Percentiles rank a stretch among this genome's conserved stretches.
Evolutionary conservation across 306 rosid species (phyloP).

Genomic region (Quillaja saponaria): DNA sequence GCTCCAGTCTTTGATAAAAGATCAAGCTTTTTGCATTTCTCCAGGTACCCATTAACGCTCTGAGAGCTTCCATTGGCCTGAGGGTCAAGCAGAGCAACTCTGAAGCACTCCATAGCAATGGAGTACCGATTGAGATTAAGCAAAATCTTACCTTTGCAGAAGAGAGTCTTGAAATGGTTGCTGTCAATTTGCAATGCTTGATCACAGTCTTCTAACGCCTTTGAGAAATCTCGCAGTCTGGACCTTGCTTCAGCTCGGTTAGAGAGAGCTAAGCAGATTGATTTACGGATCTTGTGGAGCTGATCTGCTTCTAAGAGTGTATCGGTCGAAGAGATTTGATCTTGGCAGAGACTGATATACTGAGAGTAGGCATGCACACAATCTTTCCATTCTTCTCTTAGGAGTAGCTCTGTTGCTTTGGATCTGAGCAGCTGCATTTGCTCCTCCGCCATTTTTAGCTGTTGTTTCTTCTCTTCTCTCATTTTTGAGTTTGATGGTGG

Average conservation of each 20-base stretch:
- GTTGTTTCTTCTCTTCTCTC: slow-evolving; percentile 7
- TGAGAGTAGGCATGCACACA: slow-evolving; percentile 55
- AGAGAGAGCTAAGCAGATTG: slow-evolving; percentile 72
- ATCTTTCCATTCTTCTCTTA: slow-evolving; percentile 84
- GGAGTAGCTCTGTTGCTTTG: slow-evolving; percentile 76
- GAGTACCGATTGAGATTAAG: slow-evolving; percentile 62
- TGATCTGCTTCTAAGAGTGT: slow-evolving; percentile 26
- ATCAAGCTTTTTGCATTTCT: slow-evolving; percentile 73
- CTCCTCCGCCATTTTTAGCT: slow-evolving; percentile 49
- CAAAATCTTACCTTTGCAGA: slow-evolving; percentile 85
- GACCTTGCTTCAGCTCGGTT: slow-evolving; percentile 79
- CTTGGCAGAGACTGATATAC: slow-evolving; percentile 58
- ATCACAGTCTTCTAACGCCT: slow-evolving; percentile 68
- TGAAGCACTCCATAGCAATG: slow-evolving; percentile 60
- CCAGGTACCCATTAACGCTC: slow-evolving; percentile 53
- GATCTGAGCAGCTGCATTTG: slow-evolving; percentile 66
- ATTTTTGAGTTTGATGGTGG: no score
- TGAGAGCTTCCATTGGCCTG: slow-evolving; percentile 50
- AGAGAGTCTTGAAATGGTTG: slow-evolving; percentile 73
- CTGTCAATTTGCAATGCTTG: slow-evolving; percentile 58
- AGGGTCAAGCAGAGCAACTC: slow-evolving; percentile 49
- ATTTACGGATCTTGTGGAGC: slow-evolving; percentile 50
- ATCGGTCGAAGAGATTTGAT: slow-evolving; percentile 25
- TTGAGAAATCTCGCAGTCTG: slow-evolving; percentile 46
- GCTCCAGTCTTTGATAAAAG: slow-evolving; percentile 63